Conservation (phyloP, 257 asterid species). For the Rehmannia glutinosa region DNA sequence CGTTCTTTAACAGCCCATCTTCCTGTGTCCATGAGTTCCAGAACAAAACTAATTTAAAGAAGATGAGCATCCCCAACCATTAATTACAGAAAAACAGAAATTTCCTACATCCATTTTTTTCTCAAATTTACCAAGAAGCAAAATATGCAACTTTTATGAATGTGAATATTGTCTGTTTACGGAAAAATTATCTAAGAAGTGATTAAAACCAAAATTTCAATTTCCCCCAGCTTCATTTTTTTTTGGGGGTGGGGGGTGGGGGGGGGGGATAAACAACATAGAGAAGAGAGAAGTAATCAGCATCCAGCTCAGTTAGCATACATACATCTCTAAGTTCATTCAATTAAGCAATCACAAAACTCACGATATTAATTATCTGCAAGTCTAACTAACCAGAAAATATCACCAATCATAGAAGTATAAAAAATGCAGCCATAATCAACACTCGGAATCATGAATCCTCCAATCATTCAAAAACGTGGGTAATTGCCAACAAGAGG, state of each 20-base stretch:
- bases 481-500: slow-evolving; percentile 1
- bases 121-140: background rate
- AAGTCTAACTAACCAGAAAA: background rate
- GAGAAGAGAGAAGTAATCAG: background rate
- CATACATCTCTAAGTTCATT: background rate
- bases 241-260: background rate
- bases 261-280: background rate
- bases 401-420: background rate
- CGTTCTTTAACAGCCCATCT: background rate
- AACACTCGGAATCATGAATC: background rate
- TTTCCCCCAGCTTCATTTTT: background rate
- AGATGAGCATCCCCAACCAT: background rate
- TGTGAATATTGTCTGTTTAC: background rate
- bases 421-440: slow-evolving; percentile 15
- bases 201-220: too few relatives aligned
- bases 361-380: background rate
- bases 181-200: background rate
- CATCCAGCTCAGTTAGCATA: background rate
- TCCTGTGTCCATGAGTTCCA: background rate
- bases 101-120: background rate
- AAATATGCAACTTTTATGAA: background rate
- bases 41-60: background rate
- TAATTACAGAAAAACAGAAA: background rate
- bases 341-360: background rate
- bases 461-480: background rate